Evolutionary conservation across 2,329 filamentous ascomycete genomes (phyloP).

Genomic region (Penicillium sp.): DNA sequence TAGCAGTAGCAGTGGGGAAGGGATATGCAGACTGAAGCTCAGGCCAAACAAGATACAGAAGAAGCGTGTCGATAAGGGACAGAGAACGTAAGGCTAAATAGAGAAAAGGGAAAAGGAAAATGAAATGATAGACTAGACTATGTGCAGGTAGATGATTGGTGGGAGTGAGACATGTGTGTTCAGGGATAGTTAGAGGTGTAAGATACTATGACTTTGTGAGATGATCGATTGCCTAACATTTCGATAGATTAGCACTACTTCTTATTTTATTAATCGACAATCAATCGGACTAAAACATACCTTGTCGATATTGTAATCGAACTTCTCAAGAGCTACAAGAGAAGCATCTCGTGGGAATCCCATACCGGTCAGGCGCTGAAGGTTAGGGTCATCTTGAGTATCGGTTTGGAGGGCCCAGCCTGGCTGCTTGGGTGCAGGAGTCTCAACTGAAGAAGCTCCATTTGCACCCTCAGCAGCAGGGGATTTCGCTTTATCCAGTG

Average conservation of each 20-base stretch:
- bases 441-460: constrained; percentile 18
- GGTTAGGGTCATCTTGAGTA: constrained; percentile 86
- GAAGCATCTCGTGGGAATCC: constrained; percentile 78
- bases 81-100: constrained; percentile 5
- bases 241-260: not conserved
- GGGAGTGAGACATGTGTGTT: constrained; percentile 1
- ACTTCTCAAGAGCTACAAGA: constrained; percentile 84
- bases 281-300: constrained; percentile 58
- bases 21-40: constrained; percentile 19
- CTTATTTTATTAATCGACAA: not conserved
- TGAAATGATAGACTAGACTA: constrained; percentile 16
- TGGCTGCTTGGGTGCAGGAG: constrained; percentile 38
- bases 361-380: constrained; percentile 89
- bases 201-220: constrained; percentile 44
- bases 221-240: constrained; percentile 44
- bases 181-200: constrained; percentile 1
- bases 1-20: constrained; percentile 12
- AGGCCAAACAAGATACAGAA: constrained; percentile 16
- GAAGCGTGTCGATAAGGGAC: not conserved
- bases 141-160: constrained; percentile 18
- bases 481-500: constrained; percentile 63
- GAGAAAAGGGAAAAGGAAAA: constrained; percentile 15
- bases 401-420: constrained; percentile 74
- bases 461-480: constrained; percentile 26
- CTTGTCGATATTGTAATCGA: constrained; percentile 94